Conservation (phyloP, 2,329 filamentous ascomycete species). For the Trichoderma sp. region DNA sequence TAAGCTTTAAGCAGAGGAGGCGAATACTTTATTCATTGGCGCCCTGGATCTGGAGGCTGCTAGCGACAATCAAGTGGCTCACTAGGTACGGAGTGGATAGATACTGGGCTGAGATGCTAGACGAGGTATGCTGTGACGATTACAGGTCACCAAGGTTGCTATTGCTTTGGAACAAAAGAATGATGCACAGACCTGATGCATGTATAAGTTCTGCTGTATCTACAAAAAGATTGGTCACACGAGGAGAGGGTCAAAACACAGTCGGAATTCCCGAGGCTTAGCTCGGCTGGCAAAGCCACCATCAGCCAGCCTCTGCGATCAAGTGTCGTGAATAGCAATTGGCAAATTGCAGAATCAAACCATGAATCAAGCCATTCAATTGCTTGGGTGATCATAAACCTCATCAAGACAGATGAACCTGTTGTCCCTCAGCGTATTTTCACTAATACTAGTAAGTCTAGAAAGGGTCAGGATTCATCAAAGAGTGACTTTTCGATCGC, state of each 20-base stretch:
- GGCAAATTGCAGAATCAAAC: neutral
- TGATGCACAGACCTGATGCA: neutral
- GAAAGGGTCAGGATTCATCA: neutral
- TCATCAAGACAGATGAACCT: neutral
- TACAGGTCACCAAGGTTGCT: neutral
- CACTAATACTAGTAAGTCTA: neutral
- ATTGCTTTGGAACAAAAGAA: neutral
- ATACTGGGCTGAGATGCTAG: neutral
- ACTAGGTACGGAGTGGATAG: neutral
- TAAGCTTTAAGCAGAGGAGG: neutral
- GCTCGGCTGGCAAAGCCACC: neutral
- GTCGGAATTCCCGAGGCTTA: neutral
- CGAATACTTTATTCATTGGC: neutral
- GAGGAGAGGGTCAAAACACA: neutral
- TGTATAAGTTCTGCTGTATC: neutral
- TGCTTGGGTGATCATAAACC: neutral
- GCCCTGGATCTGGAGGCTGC: neutral
- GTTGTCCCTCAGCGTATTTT: neutral
- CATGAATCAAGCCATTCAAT: neutral
- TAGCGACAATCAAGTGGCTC: neutral
- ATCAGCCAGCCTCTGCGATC: neutral
- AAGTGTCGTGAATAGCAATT: neutral
- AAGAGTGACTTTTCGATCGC: neutral
- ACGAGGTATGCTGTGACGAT: neutral
- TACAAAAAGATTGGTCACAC: neutral